Base-by-base conservation (phyloP, 2,329 filamentous ascomycete species). In the Colletotrichum limetticola region DNA sequence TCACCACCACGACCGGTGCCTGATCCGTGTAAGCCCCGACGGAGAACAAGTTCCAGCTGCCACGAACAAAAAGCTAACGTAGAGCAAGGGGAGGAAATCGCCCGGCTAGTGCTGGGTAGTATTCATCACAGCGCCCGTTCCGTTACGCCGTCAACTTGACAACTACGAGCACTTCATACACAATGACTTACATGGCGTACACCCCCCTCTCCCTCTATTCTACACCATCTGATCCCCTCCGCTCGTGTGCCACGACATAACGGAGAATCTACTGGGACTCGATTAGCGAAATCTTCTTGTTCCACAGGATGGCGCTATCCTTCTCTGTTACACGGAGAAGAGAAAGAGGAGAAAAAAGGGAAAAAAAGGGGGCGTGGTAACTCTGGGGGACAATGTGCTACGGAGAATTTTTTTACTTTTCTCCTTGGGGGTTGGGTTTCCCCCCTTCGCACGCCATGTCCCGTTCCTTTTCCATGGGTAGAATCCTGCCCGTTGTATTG, bases 231-330 rank as follows among this genome's bases (percentile, higher is more conserved):
- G 42, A 11, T 22, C 42, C 42, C 19, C 37, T 12, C 19, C 16
- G 19, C 19, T 11, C 42, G 19, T 49, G 53, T 56, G 59, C 59
- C 66, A 72, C 66, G 19, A 12, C 69, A 69, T 69, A 56, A 26
- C 61, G 35, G 42, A 58, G 42, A 53, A 61, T 66, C 71, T 61
- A 66, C 60, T 71, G 46, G 61, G 57, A 71, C 67, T 35, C 59
- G 71, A 73, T 73, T 71, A 73, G 67, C 71, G 71, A 71, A 59
- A 30, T 9, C 42, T 32, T 5, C 32, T 66, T 12, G 26, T 30
- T 53, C 49, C 52, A 24, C 26, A 28, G 58, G 11, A 35, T n/a
- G 53, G 66, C 2, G 19, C 11, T n/a, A n/a, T 32, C 59, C 42
- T 30, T 53, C 24, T 62, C n/a, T 11, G 67, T 71, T 61, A 37